phyloP scores from a whole-genome alignment of 2,329 filamentous ascomycete species.

The Botrytis elliptica region DNA sequence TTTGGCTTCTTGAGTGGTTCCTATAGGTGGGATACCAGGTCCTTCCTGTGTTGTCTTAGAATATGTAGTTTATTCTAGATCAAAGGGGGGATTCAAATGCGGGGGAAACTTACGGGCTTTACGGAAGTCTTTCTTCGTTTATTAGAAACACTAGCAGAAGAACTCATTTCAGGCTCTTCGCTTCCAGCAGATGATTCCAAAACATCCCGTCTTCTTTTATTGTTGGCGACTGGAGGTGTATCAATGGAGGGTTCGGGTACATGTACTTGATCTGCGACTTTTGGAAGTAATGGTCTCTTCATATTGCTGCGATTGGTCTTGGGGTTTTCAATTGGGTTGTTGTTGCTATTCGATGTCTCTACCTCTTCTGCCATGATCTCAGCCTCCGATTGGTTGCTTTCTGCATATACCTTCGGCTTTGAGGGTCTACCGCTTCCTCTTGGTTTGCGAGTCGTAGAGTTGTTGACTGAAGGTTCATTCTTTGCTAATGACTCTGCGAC shows the following conservation, averaged over 20 bases:
- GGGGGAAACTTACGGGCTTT: not conserved
- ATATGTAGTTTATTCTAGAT: not conserved
- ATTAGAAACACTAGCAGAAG: not conserved
- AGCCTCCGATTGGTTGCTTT: not conserved
- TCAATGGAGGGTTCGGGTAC: not conserved
- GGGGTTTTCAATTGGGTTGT: not conserved
- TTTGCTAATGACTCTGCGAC: not conserved
- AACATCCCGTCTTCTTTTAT: not conserved
- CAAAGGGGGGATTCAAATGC: not conserved
- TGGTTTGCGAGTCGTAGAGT: not conserved
- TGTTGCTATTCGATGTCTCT: not conserved
- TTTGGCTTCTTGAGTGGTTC: slow-evolving; percentile 1
- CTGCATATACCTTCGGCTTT: not conserved
- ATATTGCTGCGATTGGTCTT: not conserved
- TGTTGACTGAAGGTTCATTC: not conserved
- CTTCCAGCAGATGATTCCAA: not conserved
- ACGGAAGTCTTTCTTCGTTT: slow-evolving; percentile 1
- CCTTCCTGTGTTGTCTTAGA: slow-evolving; percentile 2
- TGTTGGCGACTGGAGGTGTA: not conserved
- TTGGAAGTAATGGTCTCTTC: not conserved
- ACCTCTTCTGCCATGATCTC: not conserved
- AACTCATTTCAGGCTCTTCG: not conserved
- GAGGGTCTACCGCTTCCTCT: not conserved
- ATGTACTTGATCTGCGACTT: not conserved
- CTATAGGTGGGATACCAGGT: slow-evolving; percentile 4